Conservation (phyloP, 1,284 basidiomycete genomes). For the Agaricales sp. region DNA sequence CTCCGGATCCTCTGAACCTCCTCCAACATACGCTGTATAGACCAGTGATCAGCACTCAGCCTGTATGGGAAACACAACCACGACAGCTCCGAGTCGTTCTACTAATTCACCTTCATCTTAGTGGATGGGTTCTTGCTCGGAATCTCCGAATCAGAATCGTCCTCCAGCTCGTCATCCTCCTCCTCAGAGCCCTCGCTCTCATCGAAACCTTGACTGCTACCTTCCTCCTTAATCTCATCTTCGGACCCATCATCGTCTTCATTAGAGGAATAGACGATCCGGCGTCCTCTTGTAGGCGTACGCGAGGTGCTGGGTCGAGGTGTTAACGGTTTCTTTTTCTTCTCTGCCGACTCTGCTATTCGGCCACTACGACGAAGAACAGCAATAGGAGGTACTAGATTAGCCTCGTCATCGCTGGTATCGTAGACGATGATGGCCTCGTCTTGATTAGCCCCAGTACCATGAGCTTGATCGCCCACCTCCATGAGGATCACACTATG, state of each 20-base stretch:
- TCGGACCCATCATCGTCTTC: conserved; percentile 35
- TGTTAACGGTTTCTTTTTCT: too few relatives aligned
- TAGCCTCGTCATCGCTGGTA: conserved; percentile 20
- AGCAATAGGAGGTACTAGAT: too few relatives aligned
- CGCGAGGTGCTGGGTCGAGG: conserved; percentile 24
- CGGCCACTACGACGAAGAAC: too few relatives aligned
- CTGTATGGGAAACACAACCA: not conserved
- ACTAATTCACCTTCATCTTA: conserved; percentile 47
- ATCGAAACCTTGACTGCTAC: conserved; percentile 29
- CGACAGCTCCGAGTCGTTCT: not conserved
- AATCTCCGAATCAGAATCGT: conserved; percentile 36
- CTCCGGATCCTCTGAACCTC: too few relatives aligned
- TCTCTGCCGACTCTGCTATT: too few relatives aligned
- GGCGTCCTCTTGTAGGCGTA: conserved; percentile 13
- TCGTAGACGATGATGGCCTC: conserved; percentile 16
- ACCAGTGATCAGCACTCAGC: conserved; percentile 3
- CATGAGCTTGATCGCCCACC: conserved; percentile 10
- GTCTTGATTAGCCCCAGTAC: conserved; percentile 4
- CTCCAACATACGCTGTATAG: too few relatives aligned
- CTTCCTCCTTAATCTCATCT: conserved; percentile 28
- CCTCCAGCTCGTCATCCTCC: conserved; percentile 17
- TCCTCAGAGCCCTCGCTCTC: conserved; percentile 24
- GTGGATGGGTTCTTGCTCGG: conserved; percentile 49
- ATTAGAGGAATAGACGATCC: conserved; percentile 19
- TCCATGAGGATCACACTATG: conserved; percentile 10